phyloP scores from a whole-genome alignment of 306 rosid genomes.

The Dalbergia cultrata region DNA sequence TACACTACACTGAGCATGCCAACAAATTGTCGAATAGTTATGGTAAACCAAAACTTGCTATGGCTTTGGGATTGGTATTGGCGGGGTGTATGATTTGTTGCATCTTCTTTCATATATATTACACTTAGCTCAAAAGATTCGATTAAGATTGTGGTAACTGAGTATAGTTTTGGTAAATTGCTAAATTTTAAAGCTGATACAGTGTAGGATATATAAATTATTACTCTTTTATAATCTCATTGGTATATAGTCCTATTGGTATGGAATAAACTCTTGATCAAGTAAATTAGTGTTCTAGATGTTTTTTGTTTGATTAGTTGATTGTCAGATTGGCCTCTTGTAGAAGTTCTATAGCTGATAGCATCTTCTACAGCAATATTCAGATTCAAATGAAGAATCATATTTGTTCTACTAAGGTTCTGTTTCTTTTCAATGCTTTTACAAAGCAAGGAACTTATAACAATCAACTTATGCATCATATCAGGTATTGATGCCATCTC shows the following conservation, averaged over 20 bases:
- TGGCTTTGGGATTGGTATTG: slow-evolving; percentile 38
- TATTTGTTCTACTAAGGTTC: slow-evolving; percentile 7
- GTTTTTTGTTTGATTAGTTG: not conserved
- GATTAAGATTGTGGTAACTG: not conserved
- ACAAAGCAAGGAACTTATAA: not conserved
- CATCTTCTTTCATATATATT: not conserved
- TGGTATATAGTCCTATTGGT: not conserved
- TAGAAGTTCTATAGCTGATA: not conserved
- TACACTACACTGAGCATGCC: not conserved
- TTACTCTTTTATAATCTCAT: not conserved
- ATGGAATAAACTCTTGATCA: not conserved
- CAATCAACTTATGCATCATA: slow-evolving; percentile 17
- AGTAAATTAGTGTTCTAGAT: not conserved
- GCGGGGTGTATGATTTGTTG: not conserved
- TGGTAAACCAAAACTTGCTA: not conserved
- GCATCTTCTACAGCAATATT: no score
- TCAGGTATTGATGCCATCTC: slow-evolving; percentile 89
- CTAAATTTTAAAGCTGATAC: not conserved
- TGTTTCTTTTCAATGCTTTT: not conserved
- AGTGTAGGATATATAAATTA: not conserved
- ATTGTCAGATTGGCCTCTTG: slow-evolving; percentile 17
- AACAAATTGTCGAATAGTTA: slow-evolving; percentile 8
- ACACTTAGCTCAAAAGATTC: no score
- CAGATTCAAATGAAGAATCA: not conserved
- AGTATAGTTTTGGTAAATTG: not conserved